phyloP scores from a whole-genome alignment of 2,329 filamentous ascomycete genomes.

The Xylariales sp. region DNA sequence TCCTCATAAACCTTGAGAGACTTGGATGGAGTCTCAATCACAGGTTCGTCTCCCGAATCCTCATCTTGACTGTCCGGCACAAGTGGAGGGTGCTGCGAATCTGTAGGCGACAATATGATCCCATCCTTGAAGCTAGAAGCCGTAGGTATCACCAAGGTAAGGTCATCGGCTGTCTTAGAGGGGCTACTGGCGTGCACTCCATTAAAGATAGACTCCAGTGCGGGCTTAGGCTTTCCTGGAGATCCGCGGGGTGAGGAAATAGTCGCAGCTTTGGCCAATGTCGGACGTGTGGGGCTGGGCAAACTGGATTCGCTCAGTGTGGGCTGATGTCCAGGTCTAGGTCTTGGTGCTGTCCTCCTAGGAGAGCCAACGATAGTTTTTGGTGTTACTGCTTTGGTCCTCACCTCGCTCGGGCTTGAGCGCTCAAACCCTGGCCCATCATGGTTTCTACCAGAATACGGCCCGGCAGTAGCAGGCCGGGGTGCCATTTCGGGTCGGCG shows the following conservation, averaged over 20 bases:
- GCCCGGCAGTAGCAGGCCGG: constrained; percentile 60
- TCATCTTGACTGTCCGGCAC: constrained; percentile 17
- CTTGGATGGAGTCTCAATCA: constrained; percentile 25
- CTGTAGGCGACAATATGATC: constrained; percentile 12
- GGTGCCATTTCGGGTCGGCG: constrained; percentile 53
- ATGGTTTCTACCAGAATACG: constrained; percentile 58
- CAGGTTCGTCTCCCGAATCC: not conserved
- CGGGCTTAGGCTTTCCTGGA: constrained; percentile 32
- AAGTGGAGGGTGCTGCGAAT: constrained; percentile 31
- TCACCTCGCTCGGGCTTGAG: constrained; percentile 42
- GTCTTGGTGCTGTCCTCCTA: constrained; percentile 41
- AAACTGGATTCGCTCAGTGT: constrained; percentile 48
- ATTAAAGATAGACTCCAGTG: too few relatives aligned
- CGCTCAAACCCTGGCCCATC: constrained; percentile 35
- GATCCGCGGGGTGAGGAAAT: constrained; percentile 23
- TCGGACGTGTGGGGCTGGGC: constrained; percentile 36
- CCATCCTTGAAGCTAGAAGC: constrained; percentile 31
- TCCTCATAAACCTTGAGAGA: constrained; percentile 59
- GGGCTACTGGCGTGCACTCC: constrained; percentile 34
- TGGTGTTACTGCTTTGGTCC: constrained; percentile 42
- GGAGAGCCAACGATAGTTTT: constrained; percentile 50
- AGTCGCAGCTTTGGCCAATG: constrained; percentile 22
- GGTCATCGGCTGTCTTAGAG: constrained; percentile 45
- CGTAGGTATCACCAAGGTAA: constrained; percentile 48
- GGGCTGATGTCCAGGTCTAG: constrained; percentile 42